phyloP scores from a whole-genome alignment of 2,329 filamentous ascomycete species.

The Ceratocystis eucalypticola region DNA sequence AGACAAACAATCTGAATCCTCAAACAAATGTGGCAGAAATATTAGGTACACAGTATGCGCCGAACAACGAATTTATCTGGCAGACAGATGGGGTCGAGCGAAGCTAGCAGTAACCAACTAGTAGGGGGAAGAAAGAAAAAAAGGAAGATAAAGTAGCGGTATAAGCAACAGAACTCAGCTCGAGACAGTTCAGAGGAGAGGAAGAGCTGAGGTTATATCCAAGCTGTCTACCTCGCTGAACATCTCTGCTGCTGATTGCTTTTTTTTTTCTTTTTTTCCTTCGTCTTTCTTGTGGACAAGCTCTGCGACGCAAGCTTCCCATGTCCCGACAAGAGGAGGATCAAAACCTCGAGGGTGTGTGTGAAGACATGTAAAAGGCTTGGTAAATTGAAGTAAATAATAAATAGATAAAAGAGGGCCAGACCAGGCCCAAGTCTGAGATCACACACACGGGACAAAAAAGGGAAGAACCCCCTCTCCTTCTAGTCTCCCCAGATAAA shows the following conservation, averaged over 20 bases:
- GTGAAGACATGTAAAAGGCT: not conserved
- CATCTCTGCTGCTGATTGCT: not conserved
- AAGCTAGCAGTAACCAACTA: not conserved
- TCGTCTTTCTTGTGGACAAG: not conserved
- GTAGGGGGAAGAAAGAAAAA: not conserved
- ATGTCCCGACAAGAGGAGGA: slow-evolving; percentile 1
- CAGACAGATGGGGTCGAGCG: not conserved
- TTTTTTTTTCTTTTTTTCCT: not conserved
- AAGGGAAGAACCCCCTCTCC: not conserved
- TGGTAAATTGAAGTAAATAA: not conserved
- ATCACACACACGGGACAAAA: not conserved
- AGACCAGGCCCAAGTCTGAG: not conserved
- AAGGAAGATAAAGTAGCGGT: not conserved
- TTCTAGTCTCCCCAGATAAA: not conserved
- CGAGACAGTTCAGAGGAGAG: not conserved
- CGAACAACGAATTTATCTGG: not conserved
- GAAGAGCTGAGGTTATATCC: not conserved
- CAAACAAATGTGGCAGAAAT: not conserved
- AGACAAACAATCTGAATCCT: slow-evolving; percentile 8
- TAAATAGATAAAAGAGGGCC: too few relatives aligned
- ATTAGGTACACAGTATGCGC: not conserved
- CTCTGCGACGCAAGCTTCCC: slow-evolving; percentile 4
- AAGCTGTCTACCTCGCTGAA: not conserved
- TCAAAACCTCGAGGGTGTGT: not conserved
- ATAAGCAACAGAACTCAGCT: not conserved